Evolutionary conservation across 768 basidiomycete species (phyloP).

Genomic region (Hericium erinaceus): DNA sequence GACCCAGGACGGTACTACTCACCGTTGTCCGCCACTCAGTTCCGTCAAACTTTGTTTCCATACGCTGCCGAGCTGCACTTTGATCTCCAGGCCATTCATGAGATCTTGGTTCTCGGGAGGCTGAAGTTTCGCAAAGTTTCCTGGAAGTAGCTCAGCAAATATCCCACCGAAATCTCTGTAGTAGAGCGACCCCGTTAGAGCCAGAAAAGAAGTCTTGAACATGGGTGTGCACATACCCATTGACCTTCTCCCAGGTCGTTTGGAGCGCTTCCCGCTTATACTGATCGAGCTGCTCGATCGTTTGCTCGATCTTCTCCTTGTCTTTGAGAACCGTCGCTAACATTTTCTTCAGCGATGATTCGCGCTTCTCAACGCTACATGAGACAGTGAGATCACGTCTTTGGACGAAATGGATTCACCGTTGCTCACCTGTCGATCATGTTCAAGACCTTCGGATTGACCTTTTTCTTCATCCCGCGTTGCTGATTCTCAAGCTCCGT

Average conservation of each 20-base stretch:
- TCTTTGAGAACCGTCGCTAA: slow-evolving; percentile 82
- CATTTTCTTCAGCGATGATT: slow-evolving; percentile 80
- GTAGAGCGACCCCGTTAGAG: too few relatives aligned
- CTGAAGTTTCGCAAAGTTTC: slow-evolving; percentile 92
- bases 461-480: slow-evolving; percentile 87
- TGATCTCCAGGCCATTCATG: slow-evolving; percentile 94
- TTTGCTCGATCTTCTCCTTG: slow-evolving; percentile 90
- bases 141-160: slow-evolving; percentile 90
- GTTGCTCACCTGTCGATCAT: slow-evolving; percentile 83
- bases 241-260: slow-evolving; percentile 96
- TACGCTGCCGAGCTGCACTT: slow-evolving; percentile 86
- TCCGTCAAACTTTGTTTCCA: slow-evolving; percentile 99
- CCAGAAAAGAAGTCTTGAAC: background rate
- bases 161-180: slow-evolving; percentile 90
- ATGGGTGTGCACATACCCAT: slow-evolving; percentile 45
- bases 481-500: slow-evolving; percentile 69
- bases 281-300: slow-evolving; percentile 85
- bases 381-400: slow-evolving; percentile 2
- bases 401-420: background rate
- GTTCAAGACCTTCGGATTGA: slow-evolving; percentile 91
- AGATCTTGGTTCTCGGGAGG: slow-evolving; percentile 91
- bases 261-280: slow-evolving; percentile 90
- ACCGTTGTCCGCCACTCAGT: slow-evolving; percentile 95
- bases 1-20: slow-evolving; percentile 17
- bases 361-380: slow-evolving; percentile 86